Base-by-base conservation (phyloP, 108 stramenopile genomes). In the Fragilaria crotonensis region DNA sequence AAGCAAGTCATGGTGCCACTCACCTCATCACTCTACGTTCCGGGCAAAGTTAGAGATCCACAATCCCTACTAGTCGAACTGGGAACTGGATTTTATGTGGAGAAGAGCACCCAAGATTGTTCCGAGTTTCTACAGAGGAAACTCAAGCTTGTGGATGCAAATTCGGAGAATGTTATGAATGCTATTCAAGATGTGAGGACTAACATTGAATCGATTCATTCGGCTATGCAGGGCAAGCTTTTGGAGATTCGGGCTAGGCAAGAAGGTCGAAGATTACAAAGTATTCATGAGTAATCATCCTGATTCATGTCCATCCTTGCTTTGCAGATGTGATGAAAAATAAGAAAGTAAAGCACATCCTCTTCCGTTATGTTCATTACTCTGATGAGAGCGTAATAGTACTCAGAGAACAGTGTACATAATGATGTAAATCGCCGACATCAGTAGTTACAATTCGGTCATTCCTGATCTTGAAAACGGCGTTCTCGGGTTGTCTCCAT, bases 201-300 rank as follows among this genome's bases (percentile, higher is more conserved):
- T 60, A 92, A 92, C 72, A 66, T 92, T 1, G 68, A 92, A 59
- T 67, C 72, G 23, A 56, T 90, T n/a, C 54, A 59, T 18, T 62
- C 69, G 65, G 76, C 92, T 17, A 94, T 94, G 92, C 86, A 94
- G 64, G 89, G 92, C 33, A 94, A 90, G 54, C 66, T 94, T 52
- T 25, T 87, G 52, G 90, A 92, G 53, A 92, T 92, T 69, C 70
- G 85, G 54, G 90, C 90, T 14, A 64, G 81, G 64, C 87, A 92
- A 73, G 77, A 80, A 64, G 81, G 81, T n/a, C n/a, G n/a, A 11
- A 54, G n/a, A n/a, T n/a, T n/a, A n/a, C n/a, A n/a, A n/a, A n/a
- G n/a, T n/a, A n/a, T n/a, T n/a, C n/a, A n/a, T n/a, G n/a, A n/a
- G n/a, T n/a, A n/a, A n/a, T n/a, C n/a, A n/a, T n/a, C n/a, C n/a